phyloP scores from a whole-genome alignment of 2,329 filamentous ascomycete species.

The Cercospora berteroae region DNA sequence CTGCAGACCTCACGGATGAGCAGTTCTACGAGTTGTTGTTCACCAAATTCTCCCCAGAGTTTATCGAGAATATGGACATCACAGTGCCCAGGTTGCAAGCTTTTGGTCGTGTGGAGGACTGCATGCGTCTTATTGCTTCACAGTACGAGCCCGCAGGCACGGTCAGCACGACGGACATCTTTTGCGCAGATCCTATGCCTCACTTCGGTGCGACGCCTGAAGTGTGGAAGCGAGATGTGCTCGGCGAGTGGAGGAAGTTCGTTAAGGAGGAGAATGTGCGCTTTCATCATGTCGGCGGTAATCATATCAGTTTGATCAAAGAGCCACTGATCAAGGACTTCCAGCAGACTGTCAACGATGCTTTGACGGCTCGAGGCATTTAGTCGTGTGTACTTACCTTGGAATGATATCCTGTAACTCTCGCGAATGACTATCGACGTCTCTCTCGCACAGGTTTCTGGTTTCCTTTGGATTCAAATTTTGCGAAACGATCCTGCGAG shows the following conservation, averaged over 20 bases:
- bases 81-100: conserved; percentile 25
- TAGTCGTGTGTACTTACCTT: not conserved
- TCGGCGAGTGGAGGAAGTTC: conserved; percentile 19
- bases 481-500: too few species aligned
- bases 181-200: conserved; percentile 24
- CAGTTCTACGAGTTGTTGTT: conserved; percentile 26
- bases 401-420: not conserved
- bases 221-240: conserved; percentile 23
- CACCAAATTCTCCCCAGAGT: conserved; percentile 24
- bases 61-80: conserved; percentile 27
- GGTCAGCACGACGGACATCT: conserved; percentile 21
- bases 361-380: conserved; percentile 15
- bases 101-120: conserved; percentile 25
- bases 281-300: conserved; percentile 24
- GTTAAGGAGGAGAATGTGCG: conserved; percentile 18
- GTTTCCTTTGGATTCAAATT: not conserved
- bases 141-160: conserved; percentile 21
- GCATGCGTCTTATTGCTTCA: conserved; percentile 21
- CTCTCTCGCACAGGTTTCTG: not conserved
- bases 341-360: conserved; percentile 18
- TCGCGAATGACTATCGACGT: not conserved
- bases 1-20: conserved; percentile 18
- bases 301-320: conserved; percentile 21
- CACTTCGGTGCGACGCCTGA: conserved; percentile 22
- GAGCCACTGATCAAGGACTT: conserved; percentile 20